Base-by-base conservation (phyloP, 169 alveolate genomes). In the Plasmodium gallinaceum region DNA sequence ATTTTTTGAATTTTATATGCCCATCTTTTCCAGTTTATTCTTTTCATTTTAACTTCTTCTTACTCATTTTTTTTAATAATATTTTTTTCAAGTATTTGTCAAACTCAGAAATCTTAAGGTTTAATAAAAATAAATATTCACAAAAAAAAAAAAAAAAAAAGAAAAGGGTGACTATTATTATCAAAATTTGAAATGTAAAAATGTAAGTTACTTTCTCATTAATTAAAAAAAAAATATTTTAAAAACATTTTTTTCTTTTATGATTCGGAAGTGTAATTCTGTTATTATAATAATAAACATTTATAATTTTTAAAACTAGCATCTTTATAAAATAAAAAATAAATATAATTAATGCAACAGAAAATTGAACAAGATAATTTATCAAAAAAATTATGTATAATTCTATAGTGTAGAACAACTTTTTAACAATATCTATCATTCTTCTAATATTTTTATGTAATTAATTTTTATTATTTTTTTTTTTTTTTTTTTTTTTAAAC, bases 241-340 rank as follows among this genome's bases (percentile, higher is more conserved):
- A 14, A 48, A 48, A 48, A 48, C 12, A 48, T 10, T 5, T 48
- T 48, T 48, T 14, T 14, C 58, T 14, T 48, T 48, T 48, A 10
- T 48, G 58, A 48, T 14, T 48, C 20, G 58, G 58, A 2, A 48
- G 16, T 48, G 16, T 10, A 14, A 9, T 48, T 10, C 16, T 48
- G 7, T 48, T 48, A 48, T 10, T 48, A 10, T 48, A 12, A 16
- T 60, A 60, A 16, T 20, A 60, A 7, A 60, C 7, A 60, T 16
- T 24, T 20, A 60, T 20, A 20, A 60, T 14, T 60, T 60, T 60
- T 60, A 8, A 10, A 60, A 60, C 20, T 9, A 60, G 4, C 69
- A 60, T 60, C 7, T 60, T 60, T 60, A 60, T 24, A 0, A 60
- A 1, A 60, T 60, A 60, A 60, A 60, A 60, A 18, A 60, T 60